Percentiles rank a stretch among this genome's conserved stretches.
These are phyloP conservation scores for Zanthoxylum bungeanum DNA, from an alignment of 345 rosid species.

Conservation along the genomic window DNA sequence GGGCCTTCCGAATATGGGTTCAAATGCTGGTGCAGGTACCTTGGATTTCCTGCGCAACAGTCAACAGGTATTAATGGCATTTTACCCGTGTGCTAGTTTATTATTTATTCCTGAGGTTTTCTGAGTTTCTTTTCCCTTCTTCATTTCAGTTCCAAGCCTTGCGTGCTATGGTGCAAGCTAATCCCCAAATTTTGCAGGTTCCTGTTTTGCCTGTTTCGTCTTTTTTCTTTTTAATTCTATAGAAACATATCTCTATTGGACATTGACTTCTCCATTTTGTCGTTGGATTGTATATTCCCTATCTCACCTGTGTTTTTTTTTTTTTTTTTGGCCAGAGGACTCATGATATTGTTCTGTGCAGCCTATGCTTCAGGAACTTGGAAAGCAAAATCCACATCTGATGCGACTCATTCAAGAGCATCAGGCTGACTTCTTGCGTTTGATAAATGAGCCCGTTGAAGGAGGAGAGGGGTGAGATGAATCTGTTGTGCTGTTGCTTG, in stretches of 20 bases:
- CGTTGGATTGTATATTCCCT: no score
- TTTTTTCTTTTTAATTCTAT: neutral
- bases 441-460: conserved; percentile 93
- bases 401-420: conserved; percentile 92
- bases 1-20: conserved; percentile 60
- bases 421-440: conserved; percentile 79
- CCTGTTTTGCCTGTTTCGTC: neutral
- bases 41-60: conserved; percentile 63
- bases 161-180: conserved; percentile 44
- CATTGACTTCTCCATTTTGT: conserved; percentile 1
- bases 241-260: neutral
- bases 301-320: no score
- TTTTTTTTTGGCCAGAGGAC: neutral
- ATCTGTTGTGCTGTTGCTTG: neutral
- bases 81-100: neutral
- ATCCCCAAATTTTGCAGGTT: conserved; percentile 45
- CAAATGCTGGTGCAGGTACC: conserved; percentile 50
- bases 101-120: neutral
- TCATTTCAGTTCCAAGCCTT: conserved; percentile 39
- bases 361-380: conserved; percentile 97
- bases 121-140: neutral
- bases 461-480: conserved; percentile 77
- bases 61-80: conserved; percentile 40
- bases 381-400: conserved; percentile 84
- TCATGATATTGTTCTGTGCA: conserved; percentile 23